Percentiles rank a stretch among this genome's conserved stretches.
Conservation (phyloP, 139 green algal genomes). For the Coelastrella sp. region DNA sequence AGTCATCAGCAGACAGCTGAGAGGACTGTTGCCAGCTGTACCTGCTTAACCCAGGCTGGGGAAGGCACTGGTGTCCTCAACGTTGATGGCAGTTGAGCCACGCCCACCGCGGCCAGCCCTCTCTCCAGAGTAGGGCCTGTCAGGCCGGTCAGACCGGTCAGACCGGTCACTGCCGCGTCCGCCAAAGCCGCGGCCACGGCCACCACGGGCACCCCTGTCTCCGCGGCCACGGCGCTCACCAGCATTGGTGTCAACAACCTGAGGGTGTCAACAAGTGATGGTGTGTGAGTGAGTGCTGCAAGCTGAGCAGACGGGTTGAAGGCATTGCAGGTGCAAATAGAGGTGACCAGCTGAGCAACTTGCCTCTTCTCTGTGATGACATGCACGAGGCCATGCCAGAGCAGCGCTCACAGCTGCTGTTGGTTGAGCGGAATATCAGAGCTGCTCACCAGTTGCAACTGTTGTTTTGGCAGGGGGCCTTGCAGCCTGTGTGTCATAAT, state of each 20-base stretch:
- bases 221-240: slow-evolving; percentile 41
- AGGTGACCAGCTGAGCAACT: not conserved
- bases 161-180: slow-evolving; percentile 5
- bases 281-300: not conserved
- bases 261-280: not conserved
- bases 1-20: not conserved
- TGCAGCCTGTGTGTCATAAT: no score
- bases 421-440: no score
- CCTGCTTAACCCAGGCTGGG: slow-evolving; percentile 49
- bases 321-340: not conserved
- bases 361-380: no score
- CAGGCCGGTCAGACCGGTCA: not conserved
- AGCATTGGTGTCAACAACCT: not conserved
- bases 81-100: not conserved
- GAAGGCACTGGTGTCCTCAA: slow-evolving; percentile 54
- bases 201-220: slow-evolving; percentile 30
- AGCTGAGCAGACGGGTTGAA: not conserved
- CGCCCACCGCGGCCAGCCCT: slow-evolving; percentile 3
- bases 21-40: not conserved
- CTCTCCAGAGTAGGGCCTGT: not conserved
- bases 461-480: no score
- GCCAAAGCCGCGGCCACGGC: slow-evolving; percentile 15
- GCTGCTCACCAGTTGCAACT: no score
- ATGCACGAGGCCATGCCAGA: no score
- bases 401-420: no score